phyloP scores from a whole-genome alignment of 2,329 filamentous ascomycete species.

The Sclerotinia borealis region DNA sequence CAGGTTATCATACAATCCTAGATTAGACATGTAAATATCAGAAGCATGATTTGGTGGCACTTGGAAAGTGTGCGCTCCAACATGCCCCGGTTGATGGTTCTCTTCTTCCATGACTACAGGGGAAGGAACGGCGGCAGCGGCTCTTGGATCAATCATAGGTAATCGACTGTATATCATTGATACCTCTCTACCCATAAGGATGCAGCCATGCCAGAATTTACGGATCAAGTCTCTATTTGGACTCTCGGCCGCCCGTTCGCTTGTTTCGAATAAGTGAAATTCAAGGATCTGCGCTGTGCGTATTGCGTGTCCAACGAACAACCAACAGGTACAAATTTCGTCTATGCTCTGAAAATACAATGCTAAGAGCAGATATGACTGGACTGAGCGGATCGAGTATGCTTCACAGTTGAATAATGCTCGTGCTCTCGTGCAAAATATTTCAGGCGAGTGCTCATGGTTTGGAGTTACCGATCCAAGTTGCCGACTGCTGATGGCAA shows the following conservation, averaged over 20 bases:
- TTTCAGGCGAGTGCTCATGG: background rate
- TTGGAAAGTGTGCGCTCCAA: fast-evolving
- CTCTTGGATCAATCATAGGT: background rate
- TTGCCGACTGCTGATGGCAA: background rate
- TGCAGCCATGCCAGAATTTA: background rate
- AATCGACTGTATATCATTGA: background rate
- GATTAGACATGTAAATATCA: background rate
- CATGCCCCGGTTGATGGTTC: background rate
- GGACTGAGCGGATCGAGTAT: background rate
- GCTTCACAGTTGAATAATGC: background rate
- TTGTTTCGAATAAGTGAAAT: background rate
- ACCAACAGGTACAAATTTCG: background rate
- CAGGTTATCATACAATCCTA: background rate
- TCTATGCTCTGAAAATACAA: background rate
- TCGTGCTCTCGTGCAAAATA: background rate
- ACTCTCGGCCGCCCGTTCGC: background rate
- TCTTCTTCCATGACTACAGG: background rate
- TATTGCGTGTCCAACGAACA: background rate
- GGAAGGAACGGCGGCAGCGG: background rate
- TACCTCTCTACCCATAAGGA: background rate
- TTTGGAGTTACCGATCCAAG: background rate
- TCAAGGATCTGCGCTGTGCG: background rate
- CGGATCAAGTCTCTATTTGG: background rate
- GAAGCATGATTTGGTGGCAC: background rate
- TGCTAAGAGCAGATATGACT: background rate